Evolutionary conservation across 768 basidiomycete genomes (phyloP).

Genomic region (Collybiopsis confluens): DNA sequence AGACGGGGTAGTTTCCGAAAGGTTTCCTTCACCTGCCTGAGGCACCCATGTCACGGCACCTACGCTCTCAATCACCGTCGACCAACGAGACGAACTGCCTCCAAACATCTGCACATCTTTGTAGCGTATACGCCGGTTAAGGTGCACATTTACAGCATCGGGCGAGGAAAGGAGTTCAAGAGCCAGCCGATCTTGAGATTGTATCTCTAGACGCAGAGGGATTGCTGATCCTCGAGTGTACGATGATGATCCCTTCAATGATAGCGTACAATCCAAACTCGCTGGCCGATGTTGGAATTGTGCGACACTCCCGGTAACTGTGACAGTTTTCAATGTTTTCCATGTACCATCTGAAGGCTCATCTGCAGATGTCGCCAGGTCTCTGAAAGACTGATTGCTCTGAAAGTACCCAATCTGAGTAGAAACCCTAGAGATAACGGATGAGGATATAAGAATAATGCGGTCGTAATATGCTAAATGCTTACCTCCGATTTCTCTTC

Average conservation of each 20-base stretch:
- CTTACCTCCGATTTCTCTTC: slow-evolving; percentile 6
- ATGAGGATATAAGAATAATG: not conserved
- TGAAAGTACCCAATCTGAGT: slow-evolving; percentile 26
- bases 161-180: slow-evolving; percentile 12
- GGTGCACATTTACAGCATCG: not conserved
- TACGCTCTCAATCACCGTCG: not conserved
- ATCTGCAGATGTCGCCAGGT: not conserved
- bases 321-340: slow-evolving; percentile 20
- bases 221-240: slow-evolving; percentile 14
- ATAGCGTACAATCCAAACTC: not conserved
- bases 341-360: slow-evolving; percentile 23
- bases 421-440: slow-evolving; percentile 1
- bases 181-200: slow-evolving; percentile 8
- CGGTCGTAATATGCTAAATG: not conserved
- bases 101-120: slow-evolving; percentile 8
- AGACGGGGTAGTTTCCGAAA: not conserved
- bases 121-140: slow-evolving; percentile 6
- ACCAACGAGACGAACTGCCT: slow-evolving; percentile 5
- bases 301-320: not conserved
- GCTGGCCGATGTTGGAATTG: not conserved
- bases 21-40: not conserved
- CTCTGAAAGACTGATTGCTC: slow-evolving; percentile 16
- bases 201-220: slow-evolving; percentile 5
- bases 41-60: not conserved
- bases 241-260: not conserved